A percentile compares a stretch with the other conserved stretches of the same genome.
Evolutionary conservation across 805 yeast species (phyloP).

Genomic region (Kluyveromyces aestuarii): DNA sequence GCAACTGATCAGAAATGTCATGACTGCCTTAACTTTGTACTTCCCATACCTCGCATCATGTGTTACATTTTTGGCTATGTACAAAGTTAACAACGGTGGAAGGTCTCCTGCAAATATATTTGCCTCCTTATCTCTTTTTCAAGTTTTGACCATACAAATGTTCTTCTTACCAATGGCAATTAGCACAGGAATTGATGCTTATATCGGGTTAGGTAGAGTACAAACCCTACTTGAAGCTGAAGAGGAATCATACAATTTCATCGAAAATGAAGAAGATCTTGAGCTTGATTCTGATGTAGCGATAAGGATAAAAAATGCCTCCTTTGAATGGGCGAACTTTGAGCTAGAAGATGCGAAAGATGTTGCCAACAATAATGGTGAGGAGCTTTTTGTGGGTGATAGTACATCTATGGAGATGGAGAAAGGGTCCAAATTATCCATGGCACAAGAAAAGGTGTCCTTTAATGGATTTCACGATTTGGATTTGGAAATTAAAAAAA

Average conservation of each 20-base stretch:
- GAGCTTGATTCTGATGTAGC: conserved; percentile 30
- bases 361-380: conserved; percentile 18
- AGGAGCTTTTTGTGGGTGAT: neutral
- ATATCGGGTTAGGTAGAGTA: conserved; percentile 50
- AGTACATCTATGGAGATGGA: neutral
- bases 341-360: conserved; percentile 26
- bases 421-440: conserved; percentile 5
- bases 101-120: conserved; percentile 55
- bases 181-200: conserved; percentile 60
- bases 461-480: conserved; percentile 41
- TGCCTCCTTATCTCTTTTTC: conserved; percentile 62
- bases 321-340: conserved; percentile 60
- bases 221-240: conserved; percentile 43
- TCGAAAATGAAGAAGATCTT: conserved; percentile 12
- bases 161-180: conserved; percentile 64
- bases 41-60: conserved; percentile 67
- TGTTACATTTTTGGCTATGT: conserved; percentile 42
- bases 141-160: conserved; percentile 50
- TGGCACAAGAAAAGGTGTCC: conserved; percentile 21
- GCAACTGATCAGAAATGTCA: conserved; percentile 54
- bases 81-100: conserved; percentile 32
- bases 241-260: conserved; percentile 21
- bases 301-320: conserved; percentile 41
- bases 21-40: conserved; percentile 58
- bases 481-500: conserved; percentile 44